Evolutionary conservation across 2,329 filamentous ascomycete genomes (phyloP).

Genomic region (Sordariomycetes sp.): DNA sequence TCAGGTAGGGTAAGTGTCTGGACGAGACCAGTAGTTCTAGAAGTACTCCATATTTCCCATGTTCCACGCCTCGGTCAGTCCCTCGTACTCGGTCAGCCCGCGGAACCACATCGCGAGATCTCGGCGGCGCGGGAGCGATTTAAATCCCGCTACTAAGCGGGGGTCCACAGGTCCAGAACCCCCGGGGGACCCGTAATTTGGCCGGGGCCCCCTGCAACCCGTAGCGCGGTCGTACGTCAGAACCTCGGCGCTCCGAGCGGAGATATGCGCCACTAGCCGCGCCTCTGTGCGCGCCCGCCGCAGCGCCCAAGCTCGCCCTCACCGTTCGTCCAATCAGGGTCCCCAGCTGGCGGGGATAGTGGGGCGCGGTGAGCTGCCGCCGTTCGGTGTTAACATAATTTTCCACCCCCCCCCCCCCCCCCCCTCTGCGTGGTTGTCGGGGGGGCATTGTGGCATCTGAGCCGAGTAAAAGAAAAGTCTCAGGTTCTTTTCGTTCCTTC

Average conservation of each 20-base stretch:
- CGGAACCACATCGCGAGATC: background rate
- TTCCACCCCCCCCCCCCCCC: too few relatives aligned
- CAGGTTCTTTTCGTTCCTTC: constrained; percentile 6
- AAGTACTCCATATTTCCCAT: background rate
- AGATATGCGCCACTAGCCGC: background rate
- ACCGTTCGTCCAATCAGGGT: background rate
- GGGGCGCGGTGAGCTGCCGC: background rate
- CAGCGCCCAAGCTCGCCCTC: background rate
- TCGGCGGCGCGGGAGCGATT: too few relatives aligned
- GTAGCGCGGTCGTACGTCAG: too few relatives aligned
- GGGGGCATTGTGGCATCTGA: background rate
- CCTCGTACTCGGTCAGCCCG: too few relatives aligned
- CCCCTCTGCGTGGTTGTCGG: background rate
- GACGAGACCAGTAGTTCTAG: too few relatives aligned
- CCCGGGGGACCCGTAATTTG: background rate
- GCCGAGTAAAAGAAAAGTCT: background rate
- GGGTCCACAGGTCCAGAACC: background rate
- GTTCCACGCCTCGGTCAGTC: background rate
- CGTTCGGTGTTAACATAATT: background rate
- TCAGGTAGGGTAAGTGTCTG: background rate
- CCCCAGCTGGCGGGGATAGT: background rate
- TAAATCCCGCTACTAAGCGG: constrained; percentile 2
- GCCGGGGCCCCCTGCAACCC: too few relatives aligned
- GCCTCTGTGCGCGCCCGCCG: background rate
- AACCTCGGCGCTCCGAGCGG: constrained; percentile 5